phyloP scores from a whole-genome alignment of 495 filamentous ascomycete genomes.

The Xylaria bambusicola region DNA sequence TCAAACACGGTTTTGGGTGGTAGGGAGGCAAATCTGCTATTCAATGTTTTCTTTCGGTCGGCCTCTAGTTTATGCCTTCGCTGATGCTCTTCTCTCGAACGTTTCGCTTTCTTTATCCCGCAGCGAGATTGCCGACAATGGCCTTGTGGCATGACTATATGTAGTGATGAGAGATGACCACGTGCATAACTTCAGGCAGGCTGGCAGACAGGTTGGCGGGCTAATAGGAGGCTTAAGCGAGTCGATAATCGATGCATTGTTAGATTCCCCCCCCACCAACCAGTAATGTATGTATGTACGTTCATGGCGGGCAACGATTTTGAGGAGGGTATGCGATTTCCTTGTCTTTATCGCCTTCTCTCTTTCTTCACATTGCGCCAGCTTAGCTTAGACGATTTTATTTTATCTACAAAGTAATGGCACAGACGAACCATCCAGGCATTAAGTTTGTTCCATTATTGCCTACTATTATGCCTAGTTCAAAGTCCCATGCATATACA shows the following conservation, averaged over 20 bases:
- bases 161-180: constrained; percentile 13
- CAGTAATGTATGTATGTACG: constrained; percentile 15
- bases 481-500: background rate
- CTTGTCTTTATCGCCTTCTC: no score
- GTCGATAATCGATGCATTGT: background rate
- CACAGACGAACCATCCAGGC: no score
- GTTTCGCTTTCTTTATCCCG: background rate
- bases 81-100: constrained; percentile 1
- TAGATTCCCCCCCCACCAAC: constrained; percentile 27
- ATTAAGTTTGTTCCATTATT: no score
- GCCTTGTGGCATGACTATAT: background rate
- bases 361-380: no score
- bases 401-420: no score
- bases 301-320: constrained; percentile 28
- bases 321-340: constrained; percentile 11
- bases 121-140: background rate
- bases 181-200: constrained; percentile 1
- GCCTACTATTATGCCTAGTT: no score
- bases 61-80: constrained; percentile 8
- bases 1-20: background rate
- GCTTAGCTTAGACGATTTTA: background rate
- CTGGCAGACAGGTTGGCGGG: background rate
- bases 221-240: background rate
- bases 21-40: background rate
- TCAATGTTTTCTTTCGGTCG: constrained; percentile 2